Percentiles rank a stretch among this genome's conserved stretches.
These are phyloP conservation scores for Eucalyptus shirleyi DNA, from an alignment of 345 rosid species.

Conservation along the genomic window DNA sequence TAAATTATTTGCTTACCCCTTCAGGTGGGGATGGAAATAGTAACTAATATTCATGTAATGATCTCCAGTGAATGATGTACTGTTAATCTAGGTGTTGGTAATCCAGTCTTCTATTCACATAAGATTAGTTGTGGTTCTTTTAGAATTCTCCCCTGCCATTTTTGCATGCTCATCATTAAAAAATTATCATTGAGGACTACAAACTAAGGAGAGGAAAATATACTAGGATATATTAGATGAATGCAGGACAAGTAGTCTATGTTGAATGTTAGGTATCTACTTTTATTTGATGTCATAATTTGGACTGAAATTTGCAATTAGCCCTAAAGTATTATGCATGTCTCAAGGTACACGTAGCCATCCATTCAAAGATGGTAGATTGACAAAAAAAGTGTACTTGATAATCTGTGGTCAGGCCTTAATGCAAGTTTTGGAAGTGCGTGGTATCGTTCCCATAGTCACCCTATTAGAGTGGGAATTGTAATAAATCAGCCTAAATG, in stretches of 20 bases:
- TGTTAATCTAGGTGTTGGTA: not conserved
- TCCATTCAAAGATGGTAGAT: not conserved
- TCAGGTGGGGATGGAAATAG: not conserved
- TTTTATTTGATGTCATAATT: not conserved
- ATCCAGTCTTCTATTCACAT: not conserved
- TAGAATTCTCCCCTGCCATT: not conserved
- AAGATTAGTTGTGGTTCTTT: not conserved
- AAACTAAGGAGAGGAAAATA: not conserved
- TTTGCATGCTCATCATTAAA: not conserved
- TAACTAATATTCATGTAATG: not conserved
- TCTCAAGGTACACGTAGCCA: not conserved
- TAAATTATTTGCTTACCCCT: not conserved
- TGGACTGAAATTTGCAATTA: not conserved
- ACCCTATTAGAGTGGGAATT: not conserved
- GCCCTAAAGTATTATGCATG: not conserved
- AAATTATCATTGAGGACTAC: not conserved
- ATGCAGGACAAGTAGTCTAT: not conserved
- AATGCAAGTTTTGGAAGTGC: not conserved
- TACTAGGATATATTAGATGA: not conserved
- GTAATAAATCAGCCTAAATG: not conserved
- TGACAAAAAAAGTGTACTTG: not conserved
- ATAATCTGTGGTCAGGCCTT: not conserved
- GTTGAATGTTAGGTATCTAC: not conserved
- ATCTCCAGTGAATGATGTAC: not conserved
- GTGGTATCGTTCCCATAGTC: not conserved